These are phyloP conservation scores for Heliophila coronopifolia DNA, from an alignment of 441 rosid genomes.

Conservation along the genomic window DNA sequence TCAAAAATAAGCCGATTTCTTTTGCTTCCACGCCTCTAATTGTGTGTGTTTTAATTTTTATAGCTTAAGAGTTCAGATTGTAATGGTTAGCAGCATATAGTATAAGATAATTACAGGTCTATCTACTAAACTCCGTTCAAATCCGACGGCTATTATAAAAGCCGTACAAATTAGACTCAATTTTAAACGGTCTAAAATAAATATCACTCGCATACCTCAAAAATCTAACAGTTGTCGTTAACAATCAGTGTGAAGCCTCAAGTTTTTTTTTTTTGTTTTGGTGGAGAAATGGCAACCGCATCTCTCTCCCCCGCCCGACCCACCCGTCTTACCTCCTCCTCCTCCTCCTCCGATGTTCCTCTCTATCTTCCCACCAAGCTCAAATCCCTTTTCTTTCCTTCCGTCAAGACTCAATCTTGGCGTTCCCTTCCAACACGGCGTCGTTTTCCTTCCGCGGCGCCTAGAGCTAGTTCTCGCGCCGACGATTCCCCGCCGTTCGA, in stretches of 20 bases:
- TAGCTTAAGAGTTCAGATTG: no score
- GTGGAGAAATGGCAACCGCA: conserved; percentile 51
- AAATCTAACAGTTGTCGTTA: conserved; percentile 18
- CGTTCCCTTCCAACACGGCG: conserved; percentile 35
- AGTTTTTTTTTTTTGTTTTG: neutral
- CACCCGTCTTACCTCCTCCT: conserved; percentile 42
- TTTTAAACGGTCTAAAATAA: conserved; percentile 21
- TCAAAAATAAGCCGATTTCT: no score
- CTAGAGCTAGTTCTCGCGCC: conserved; percentile 69
- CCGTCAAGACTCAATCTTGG: conserved; percentile 38
- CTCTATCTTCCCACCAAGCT: conserved; percentile 12
- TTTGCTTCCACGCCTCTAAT: no score
- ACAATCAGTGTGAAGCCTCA: no score
- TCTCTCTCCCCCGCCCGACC: conserved; percentile 69
- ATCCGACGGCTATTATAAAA: conserved; percentile 17
- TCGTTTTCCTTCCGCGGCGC: conserved; percentile 27
- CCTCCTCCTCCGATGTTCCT: conserved; percentile 36
- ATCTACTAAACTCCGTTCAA: conserved; percentile 22
- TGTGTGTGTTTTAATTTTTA: no score
- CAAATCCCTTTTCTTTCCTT: conserved; percentile 28
- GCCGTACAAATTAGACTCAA: conserved; percentile 16
- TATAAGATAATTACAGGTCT: conserved; percentile 5
- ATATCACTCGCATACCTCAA: conserved; percentile 18
- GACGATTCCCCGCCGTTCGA: conserved; percentile 88
- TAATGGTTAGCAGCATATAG: no score